Conservation (phyloP, 306 rosid genomes). For the Corylus avellana region DNA sequence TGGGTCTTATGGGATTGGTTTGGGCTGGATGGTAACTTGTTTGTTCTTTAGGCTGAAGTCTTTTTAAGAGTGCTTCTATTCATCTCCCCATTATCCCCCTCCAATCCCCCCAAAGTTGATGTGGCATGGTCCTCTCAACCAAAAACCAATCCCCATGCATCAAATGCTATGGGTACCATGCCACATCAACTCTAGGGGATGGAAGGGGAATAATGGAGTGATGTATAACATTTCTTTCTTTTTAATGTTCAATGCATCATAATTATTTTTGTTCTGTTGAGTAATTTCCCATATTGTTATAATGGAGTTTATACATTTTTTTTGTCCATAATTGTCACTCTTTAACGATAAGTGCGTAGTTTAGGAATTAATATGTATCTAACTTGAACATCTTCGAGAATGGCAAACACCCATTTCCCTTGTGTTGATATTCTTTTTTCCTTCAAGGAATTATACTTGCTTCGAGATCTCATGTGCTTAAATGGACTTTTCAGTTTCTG, state of each 20-base stretch:
- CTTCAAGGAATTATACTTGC: not conserved
- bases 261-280: not conserved
- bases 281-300: not conserved
- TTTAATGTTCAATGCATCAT: not conserved
- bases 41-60: not conserved
- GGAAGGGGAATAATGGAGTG: too few species aligned
- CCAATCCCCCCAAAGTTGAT: too few species aligned
- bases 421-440: not conserved
- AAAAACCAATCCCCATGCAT: too few species aligned
- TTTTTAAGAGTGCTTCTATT: not conserved
- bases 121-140: too few species aligned
- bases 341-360: not conserved
- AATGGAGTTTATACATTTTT: not conserved
- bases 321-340: not conserved
- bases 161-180: too few species aligned
- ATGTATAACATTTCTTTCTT: too few species aligned
- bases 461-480: constrained; percentile 14
- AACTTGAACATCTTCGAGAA: not conserved
- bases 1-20: not conserved
- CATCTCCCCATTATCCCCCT: too few species aligned
- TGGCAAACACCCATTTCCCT: not conserved
- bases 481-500: constrained; percentile 65
- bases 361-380: not conserved
- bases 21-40: not conserved
- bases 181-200: too few species aligned